A percentile compares a stretch with the other conserved stretches of the same genome.
Evolutionary conservation across 2,329 filamentous ascomycete genomes (phyloP).

Genomic region (Botrytis deweyae): DNA sequence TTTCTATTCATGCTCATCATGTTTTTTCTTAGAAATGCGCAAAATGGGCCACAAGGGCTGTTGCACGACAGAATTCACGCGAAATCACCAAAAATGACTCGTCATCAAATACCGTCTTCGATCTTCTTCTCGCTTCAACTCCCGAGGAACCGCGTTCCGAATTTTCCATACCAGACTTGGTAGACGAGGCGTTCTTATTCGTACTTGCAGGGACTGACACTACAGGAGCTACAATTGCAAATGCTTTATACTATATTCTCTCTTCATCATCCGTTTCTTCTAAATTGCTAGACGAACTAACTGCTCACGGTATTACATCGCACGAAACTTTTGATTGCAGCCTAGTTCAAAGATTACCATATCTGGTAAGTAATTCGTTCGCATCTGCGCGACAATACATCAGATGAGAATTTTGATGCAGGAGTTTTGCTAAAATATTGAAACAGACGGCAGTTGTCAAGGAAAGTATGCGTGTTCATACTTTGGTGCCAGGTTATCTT

Average conservation of each 20-base stretch:
- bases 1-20: fast-evolving
- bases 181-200: neutral
- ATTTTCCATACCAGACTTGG: neutral
- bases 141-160: neutral
- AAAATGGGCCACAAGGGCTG: neutral
- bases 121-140: neutral
- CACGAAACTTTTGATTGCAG: neutral
- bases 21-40: neutral
- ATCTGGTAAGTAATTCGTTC: neutral
- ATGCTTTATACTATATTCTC: slow-evolving; percentile 8
- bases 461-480: neutral
- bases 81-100: neutral
- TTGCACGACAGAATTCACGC: neutral
- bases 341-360: neutral
- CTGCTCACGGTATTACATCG: neutral
- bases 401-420: too few relatives aligned
- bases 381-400: fast-evolving
- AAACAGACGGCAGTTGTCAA: slow-evolving; percentile 3
- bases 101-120: neutral
- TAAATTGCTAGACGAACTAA: neutral
- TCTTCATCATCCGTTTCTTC: neutral
- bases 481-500: neutral
- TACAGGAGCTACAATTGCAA: neutral
- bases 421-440: neutral
- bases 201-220: slow-evolving; percentile 1